Evolutionary conservation across 2,329 filamentous ascomycete species (phyloP).

Genomic region (Coleophoma cylindrospora): DNA sequence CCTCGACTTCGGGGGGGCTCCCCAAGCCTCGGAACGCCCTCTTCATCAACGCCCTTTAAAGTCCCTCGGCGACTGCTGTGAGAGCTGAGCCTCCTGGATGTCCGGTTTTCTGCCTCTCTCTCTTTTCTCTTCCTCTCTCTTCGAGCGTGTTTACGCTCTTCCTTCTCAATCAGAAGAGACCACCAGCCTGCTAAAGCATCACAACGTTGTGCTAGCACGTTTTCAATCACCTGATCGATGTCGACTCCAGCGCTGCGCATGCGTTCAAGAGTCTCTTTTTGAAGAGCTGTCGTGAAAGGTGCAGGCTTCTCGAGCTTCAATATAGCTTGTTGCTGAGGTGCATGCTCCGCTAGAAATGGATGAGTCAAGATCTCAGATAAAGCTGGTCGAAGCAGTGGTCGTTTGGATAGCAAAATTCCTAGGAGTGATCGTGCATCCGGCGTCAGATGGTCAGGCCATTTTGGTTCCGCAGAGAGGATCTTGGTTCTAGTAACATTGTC

Average conservation of each 20-base stretch:
- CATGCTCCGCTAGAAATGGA: slow-evolving; percentile 82
- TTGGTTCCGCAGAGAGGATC: slow-evolving; percentile 82
- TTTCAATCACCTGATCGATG: slow-evolving; percentile 91
- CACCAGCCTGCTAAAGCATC: slow-evolving; percentile 94
- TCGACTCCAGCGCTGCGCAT: slow-evolving; percentile 94
- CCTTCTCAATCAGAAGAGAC: slow-evolving; percentile 90
- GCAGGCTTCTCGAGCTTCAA: slow-evolving; percentile 75
- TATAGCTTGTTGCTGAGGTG: slow-evolving; percentile 83
- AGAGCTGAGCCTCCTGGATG: slow-evolving; percentile 76
- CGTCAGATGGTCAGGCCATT: slow-evolving; percentile 76
- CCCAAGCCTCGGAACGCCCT: slow-evolving; percentile 44
- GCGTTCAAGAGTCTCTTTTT: slow-evolving; percentile 85
- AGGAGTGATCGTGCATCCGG: slow-evolving; percentile 74
- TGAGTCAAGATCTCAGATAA: slow-evolving; percentile 83
- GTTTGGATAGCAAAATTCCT: slow-evolving; percentile 79
- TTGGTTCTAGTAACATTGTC: slow-evolving; percentile 79
- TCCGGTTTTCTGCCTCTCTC: slow-evolving; percentile 75
- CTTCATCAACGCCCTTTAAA: slow-evolving; percentile 74
- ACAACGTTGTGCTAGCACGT: slow-evolving; percentile 83
- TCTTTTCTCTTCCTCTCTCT: slow-evolving; percentile 81
- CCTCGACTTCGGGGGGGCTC: slow-evolving; percentile 67
- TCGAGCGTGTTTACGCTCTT: slow-evolving; percentile 77
- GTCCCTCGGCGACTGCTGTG: slow-evolving; percentile 83
- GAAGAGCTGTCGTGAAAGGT: slow-evolving; percentile 78
- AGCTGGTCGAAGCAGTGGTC: slow-evolving; percentile 76